Evolutionary conservation across 2,329 filamentous ascomycete species (phyloP).

Genomic region (Pestalotiopsis sp.): DNA sequence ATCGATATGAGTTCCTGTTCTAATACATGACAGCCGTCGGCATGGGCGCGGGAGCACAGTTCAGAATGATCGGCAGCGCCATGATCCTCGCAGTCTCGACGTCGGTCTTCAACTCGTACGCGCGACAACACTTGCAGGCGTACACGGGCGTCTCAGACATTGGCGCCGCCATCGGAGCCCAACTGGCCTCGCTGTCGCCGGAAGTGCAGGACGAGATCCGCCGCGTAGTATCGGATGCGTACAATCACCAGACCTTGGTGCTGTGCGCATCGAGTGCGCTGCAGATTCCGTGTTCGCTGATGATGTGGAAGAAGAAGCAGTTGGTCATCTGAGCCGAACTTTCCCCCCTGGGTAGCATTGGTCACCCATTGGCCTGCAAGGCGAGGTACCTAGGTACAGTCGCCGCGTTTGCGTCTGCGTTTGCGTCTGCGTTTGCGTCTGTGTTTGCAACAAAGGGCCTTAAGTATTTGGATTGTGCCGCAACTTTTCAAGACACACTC

Average conservation of each 20-base stretch:
- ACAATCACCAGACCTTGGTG: neutral
- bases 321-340: neutral
- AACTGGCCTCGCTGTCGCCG: neutral
- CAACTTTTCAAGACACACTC: too few relatives aligned
- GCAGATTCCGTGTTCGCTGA: neutral
- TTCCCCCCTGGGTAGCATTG: too few relatives aligned
- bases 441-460: too few relatives aligned
- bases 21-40: constrained; percentile 18
- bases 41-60: constrained; percentile 21
- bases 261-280: neutral
- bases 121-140: neutral
- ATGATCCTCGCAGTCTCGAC: constrained; percentile 22
- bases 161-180: neutral
- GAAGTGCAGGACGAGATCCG: neutral
- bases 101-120: constrained; percentile 20
- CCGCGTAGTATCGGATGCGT: neutral
- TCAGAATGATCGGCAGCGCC: constrained; percentile 24
- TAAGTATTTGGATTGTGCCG: too few relatives aligned
- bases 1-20: too few relatives aligned
- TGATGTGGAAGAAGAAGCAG: neutral
- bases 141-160: neutral
- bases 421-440: too few relatives aligned
- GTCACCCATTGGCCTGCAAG: too few relatives aligned
- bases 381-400: too few relatives aligned
- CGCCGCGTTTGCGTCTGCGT: too few relatives aligned